Base-by-base conservation (phyloP, 2,329 filamentous ascomycete genomes). In the Fusarium pseudoanthophilum region DNA sequence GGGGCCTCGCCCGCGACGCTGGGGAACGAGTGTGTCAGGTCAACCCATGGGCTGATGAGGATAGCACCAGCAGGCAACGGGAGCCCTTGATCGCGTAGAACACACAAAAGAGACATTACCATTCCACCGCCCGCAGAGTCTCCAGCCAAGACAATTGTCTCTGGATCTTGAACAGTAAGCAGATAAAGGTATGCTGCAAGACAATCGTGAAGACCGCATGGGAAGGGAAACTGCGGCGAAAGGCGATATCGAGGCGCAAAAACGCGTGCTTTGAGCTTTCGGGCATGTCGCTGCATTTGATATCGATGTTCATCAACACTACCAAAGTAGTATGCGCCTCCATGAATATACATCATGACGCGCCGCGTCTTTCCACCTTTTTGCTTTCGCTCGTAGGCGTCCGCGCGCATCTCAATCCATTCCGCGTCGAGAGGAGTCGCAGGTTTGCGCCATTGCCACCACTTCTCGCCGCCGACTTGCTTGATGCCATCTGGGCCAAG, bases 291-390 rank as follows among this genome's bases (percentile, higher is more conserved):
- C 82, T 99, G 96, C 87, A 99, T 91, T 86, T 98, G 95, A 83
- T 98, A 98, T n/a, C 96, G 91, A 84, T 98, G 96, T 82, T 97
- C 95, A 79, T 98, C 95, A 42, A 98, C 92, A 76, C 94, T 97
- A 20, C 96, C 95, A 80, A 99, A 98, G 83, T 92, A 99, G 83
- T 97, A 98, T 26, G 93, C 95, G 11, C 95, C 95, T 20, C 96
- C 96, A 79, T 98, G 96, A 28, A 98, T 87, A 82, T 98, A 98
- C 30, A 99, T 85, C 89, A 98, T 97, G 65, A 97, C 91, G 59
- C 95, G 90, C 75, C 91, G 91, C 24, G 89, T 88, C 28, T 87
- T 86, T 55, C 90, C 88, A 21, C 84, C 84, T 2, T 84, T 83
- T 78, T 88, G 89, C 80, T 91, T 92, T 64, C 94, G 90, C 79